phyloP scores from a whole-genome alignment of 2,329 filamentous ascomycete species.

The Trichophyton benhamiae region DNA sequence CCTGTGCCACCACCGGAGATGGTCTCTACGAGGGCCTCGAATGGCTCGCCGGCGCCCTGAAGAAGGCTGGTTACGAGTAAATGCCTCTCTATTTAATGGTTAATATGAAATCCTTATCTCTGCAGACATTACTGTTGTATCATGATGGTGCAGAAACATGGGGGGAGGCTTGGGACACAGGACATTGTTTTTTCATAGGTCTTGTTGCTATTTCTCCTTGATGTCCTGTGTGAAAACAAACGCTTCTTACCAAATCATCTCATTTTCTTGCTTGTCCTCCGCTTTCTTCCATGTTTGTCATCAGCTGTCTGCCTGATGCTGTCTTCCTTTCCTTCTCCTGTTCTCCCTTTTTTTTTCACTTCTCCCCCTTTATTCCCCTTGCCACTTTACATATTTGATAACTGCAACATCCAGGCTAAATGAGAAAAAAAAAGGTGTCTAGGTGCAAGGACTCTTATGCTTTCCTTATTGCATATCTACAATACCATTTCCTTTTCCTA shows the following conservation, averaged over 20 bases:
- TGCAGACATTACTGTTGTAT: conserved; percentile 10
- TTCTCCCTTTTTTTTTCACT: background rate
- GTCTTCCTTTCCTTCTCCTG: background rate
- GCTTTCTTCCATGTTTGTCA: background rate
- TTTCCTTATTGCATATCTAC: background rate
- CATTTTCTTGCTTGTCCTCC: conserved; percentile 1
- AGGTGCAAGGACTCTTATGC: background rate
- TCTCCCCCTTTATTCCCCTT: background rate
- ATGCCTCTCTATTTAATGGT: conserved; percentile 16
- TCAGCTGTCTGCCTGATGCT: background rate
- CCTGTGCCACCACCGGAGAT: conserved; percentile 96
- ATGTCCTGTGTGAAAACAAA: background rate
- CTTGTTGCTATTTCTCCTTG: conserved; percentile 6
- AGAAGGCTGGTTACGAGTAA: conserved; percentile 50
- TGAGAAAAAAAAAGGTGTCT: conserved; percentile 1
- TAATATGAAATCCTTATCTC: conserved; percentile 11
- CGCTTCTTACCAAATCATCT: background rate
- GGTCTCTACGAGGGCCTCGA: conserved; percentile 99
- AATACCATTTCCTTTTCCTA: background rate
- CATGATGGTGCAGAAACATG: conserved; percentile 11
- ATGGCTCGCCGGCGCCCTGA: conserved; percentile 74
- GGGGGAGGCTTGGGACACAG: conserved; percentile 8
- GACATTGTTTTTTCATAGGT: conserved; percentile 8
- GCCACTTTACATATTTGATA: background rate
- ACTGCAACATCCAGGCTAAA: background rate